Percentiles rank a stretch among this genome's conserved stretches.
Conservation (phyloP, 352 stramenopile genomes). For the Phytophthora brassicae region DNA sequence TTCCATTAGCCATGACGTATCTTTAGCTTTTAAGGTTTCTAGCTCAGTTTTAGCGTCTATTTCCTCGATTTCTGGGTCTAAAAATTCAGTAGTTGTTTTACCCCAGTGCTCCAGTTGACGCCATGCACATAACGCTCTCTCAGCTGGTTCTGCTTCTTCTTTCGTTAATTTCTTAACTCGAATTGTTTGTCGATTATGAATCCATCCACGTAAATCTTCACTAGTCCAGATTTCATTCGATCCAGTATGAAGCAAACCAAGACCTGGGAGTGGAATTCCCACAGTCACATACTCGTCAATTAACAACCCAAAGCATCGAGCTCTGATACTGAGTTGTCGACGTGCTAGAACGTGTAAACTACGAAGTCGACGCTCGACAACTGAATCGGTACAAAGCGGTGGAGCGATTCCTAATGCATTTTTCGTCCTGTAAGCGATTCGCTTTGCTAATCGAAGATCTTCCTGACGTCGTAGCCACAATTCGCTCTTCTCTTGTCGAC, state of each 20-base stretch:
- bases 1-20: slow-evolving; percentile 30
- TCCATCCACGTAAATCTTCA: slow-evolving; percentile 55
- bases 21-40: not conserved
- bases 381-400: slow-evolving; percentile 44
- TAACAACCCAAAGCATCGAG: slow-evolving; percentile 56
- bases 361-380: slow-evolving; percentile 39
- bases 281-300: slow-evolving; percentile 64
- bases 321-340: slow-evolving; percentile 49
- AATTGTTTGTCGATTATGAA: slow-evolving; percentile 52
- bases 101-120: slow-evolving; percentile 32
- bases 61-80: not conserved
- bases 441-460: slow-evolving; percentile 34
- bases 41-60: not conserved
- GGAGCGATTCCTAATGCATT: slow-evolving; percentile 44
- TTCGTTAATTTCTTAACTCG: slow-evolving; percentile 28
- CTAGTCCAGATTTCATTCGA: slow-evolving; percentile 43
- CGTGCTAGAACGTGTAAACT: slow-evolving; percentile 51
- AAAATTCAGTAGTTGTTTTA: not conserved
- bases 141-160: slow-evolving; percentile 19
- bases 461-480: slow-evolving; percentile 43
- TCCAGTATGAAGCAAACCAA: slow-evolving; percentile 32
- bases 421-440: slow-evolving; percentile 39
- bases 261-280: slow-evolving; percentile 55
- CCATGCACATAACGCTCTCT: slow-evolving; percentile 36
- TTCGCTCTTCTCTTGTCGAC: slow-evolving; percentile 30